Base-by-base conservation (phyloP, 2,329 filamentous ascomycete species). In the Fusarium avenaceum region DNA sequence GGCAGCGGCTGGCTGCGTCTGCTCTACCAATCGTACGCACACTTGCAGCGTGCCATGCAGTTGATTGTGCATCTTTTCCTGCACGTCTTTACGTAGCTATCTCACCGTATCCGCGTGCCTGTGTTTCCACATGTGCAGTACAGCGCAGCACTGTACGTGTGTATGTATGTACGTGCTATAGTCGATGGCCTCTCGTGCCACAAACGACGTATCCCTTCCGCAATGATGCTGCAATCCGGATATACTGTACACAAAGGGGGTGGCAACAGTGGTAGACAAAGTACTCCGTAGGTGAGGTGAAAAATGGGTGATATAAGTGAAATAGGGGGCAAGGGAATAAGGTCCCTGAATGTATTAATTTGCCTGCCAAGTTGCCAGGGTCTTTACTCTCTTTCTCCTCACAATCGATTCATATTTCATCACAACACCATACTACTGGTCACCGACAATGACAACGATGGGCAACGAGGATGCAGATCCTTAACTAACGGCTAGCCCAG, bases 1-100 rank as follows among this genome's bases (percentile, higher is more conserved):
- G 70, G 70, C 65, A 71, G 70, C 68, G 70, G 70, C 65, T 71
- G 67, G 63, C 62, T 72, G 65, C 70, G 70, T 72, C 65, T 72
- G 57, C 55, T 67, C 65, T 71, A 32, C 70, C 70, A 72, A 72
- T 72, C 48, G 55, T 42, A 52, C 44, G 57, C 67, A 51, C 56
- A 71, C 57, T 60, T 30, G 56, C 62, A 72, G 38, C 49, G 59
- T 68, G 59, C 52, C 49, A 53, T 53, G 42, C 47, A 63, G 44
- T 58, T 44, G 56, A 52, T 57, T 66, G 61, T 63, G 65, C 64
- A 65, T 60, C 28, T 35, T 55, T 46, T 65, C 48, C 59, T 68
- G 64, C 59, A 30, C 28, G 28, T 53, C 24, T 46, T 30, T 30
- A 11, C 28, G 28, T 30, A 30, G 28, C 67, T 58, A 52, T 33